Evolutionary conservation across 345 rosid genomes (phyloP).

Genomic region (Stellera chamaejasme): DNA sequence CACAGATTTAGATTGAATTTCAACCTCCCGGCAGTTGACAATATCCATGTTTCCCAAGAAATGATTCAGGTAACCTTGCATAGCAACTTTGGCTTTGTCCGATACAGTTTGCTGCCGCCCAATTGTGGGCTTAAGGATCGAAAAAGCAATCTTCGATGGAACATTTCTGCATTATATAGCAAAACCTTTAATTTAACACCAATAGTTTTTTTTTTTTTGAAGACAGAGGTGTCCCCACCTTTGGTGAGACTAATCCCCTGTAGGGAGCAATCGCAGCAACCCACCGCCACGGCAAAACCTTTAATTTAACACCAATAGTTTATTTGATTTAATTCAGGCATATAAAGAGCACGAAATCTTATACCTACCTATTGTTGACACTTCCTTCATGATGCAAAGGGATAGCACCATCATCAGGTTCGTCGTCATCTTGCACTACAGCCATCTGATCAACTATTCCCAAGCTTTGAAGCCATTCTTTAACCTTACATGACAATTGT

Average conservation of each 20-base stretch:
- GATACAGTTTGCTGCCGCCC: constrained; percentile 58
- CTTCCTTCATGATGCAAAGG: constrained; percentile 59
- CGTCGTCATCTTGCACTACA: constrained; percentile 78
- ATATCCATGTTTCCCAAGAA: constrained; percentile 84
- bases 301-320: constrained; percentile 7
- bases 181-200: constrained; percentile 8
- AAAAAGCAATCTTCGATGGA: constrained; percentile 71
- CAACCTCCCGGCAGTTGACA: constrained; percentile 78
- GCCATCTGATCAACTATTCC: constrained; percentile 70
- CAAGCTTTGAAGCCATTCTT: constrained; percentile 84
- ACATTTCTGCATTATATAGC: constrained; percentile 41
- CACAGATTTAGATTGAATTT: neutral
- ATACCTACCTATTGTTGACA: constrained; percentile 56
- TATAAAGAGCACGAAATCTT: neutral
- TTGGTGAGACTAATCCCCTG: too few species aligned
- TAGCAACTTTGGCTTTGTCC: constrained; percentile 67
- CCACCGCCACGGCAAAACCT: too few species aligned
- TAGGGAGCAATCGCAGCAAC: too few species aligned
- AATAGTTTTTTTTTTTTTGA: too few species aligned
- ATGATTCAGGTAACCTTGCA: constrained; percentile 86
- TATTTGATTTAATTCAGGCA: neutral
- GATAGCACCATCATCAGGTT: constrained; percentile 84
- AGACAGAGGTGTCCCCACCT: too few species aligned
- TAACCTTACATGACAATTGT: constrained; percentile 37
- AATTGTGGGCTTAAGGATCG: constrained; percentile 62